A percentile compares a stretch with the other conserved stretches of the same genome.
Conservation (phyloP, 2,329 filamentous ascomycete species). For the Sarocladium kiliense region DNA sequence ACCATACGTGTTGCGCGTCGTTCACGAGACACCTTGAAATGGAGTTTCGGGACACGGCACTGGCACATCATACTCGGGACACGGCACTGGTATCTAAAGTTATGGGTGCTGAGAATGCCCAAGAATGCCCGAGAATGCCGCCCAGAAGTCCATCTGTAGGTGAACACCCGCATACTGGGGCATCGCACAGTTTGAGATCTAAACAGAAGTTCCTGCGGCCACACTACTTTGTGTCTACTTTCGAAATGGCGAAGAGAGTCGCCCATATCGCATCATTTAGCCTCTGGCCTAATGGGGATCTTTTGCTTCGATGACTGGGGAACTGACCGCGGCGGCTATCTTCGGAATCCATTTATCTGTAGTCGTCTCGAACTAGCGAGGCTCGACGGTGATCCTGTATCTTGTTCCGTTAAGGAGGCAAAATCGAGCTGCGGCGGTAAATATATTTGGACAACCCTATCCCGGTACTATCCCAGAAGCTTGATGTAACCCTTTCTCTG, state of each 20-base stretch:
- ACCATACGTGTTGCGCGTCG: no score
- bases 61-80: no score
- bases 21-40: no score
- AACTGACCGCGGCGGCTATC: background rate
- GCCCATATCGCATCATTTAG: background rate
- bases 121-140: background rate
- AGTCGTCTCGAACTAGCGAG: no score
- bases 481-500: background rate
- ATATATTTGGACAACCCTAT: background rate
- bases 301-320: conserved; percentile 3
- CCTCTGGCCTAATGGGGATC: background rate
- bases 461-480: background rate
- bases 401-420: background rate
- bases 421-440: background rate
- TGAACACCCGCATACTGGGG: background rate
- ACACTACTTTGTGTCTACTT: background rate
- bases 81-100: background rate
- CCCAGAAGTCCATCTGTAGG: background rate
- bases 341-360: no score
- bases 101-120: background rate
- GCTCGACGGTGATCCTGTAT: no score
- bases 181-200: background rate
- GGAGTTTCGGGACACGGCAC: background rate
- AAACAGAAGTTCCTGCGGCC: conserved; percentile 3
- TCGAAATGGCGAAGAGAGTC: background rate